Conservation (phyloP, 345 rosid species). For the Punica granatum region DNA sequence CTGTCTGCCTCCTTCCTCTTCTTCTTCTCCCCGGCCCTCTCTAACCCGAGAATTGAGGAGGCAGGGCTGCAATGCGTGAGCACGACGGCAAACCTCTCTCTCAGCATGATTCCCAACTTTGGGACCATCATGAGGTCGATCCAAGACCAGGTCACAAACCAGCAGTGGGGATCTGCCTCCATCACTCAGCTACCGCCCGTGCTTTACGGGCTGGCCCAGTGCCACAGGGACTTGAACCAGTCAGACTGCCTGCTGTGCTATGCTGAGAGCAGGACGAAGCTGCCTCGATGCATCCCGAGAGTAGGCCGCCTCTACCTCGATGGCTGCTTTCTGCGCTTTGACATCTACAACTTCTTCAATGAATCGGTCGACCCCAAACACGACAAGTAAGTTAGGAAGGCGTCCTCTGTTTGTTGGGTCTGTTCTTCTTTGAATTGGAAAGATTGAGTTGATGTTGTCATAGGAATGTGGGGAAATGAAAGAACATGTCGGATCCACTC, state of each 20-base stretch:
- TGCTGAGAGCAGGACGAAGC: constrained; percentile 17
- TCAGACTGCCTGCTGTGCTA: constrained; percentile 40
- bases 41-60: constrained; percentile 9
- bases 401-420: not conserved
- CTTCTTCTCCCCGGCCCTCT: not conserved
- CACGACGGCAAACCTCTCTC: not conserved
- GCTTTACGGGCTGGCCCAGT: constrained; percentile 32
- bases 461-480: not conserved
- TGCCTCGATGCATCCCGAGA: constrained; percentile 24
- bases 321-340: constrained; percentile 65
- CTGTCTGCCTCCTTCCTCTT: not conserved
- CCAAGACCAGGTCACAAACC: not conserved
- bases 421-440: no score
- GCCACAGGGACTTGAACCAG: constrained; percentile 35
- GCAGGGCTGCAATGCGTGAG: constrained; percentile 8
- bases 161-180: constrained; percentile 15
- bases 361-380: constrained; percentile 28
- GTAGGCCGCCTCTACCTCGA: constrained; percentile 53
- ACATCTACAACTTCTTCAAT: constrained; percentile 33
- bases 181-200: constrained; percentile 14
- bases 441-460: not conserved
- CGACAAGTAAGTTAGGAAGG: constrained; percentile 13
- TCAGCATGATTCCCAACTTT: constrained; percentile 6
- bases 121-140: constrained; percentile 17
- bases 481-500: no score